These are phyloP conservation scores for Myrmaecium sp. DNA, from an alignment of 2,329 filamentous ascomycete species.

Conservation along the genomic window DNA sequence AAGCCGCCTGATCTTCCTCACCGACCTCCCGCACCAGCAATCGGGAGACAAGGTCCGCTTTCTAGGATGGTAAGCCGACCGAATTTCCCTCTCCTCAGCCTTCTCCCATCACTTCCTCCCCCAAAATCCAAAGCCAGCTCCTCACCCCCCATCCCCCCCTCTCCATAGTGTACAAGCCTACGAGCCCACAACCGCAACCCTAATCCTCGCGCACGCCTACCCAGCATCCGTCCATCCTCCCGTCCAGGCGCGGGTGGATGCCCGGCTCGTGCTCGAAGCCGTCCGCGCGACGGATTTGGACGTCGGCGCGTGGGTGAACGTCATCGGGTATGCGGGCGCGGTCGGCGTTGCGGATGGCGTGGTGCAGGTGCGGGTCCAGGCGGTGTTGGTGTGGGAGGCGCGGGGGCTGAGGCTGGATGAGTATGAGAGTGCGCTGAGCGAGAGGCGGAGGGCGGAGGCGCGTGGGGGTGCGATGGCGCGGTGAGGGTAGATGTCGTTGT, in stretches of 20 bases:
- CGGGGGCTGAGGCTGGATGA: too few species aligned
- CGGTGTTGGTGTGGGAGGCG: too few species aligned
- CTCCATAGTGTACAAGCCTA: constrained; percentile 40
- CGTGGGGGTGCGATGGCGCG: too few species aligned
- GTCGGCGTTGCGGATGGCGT: too few species aligned
- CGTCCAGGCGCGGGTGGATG: constrained; percentile 45
- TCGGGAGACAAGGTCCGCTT: constrained; percentile 74
- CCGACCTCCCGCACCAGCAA: constrained; percentile 28
- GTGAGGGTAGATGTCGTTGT: too few species aligned
- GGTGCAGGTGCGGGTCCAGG: too few species aligned
- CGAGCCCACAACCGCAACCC: constrained; percentile 36
- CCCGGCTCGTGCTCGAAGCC: constrained; percentile 51
- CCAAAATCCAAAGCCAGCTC: constrained; percentile 5
- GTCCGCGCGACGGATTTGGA: constrained; percentile 47
- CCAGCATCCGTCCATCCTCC: constrained; percentile 23
- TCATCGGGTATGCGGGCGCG: constrained; percentile 77
- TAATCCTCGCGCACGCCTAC: constrained; percentile 53
- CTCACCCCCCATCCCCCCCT: constrained; percentile 3
- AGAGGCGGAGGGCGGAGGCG: too few species aligned
- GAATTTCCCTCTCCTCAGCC: constrained; percentile 2
- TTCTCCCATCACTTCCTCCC: constrained; percentile 1
- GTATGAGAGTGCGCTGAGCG: too few species aligned
- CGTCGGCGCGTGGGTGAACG: constrained; percentile 74
- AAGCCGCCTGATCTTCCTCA: constrained; percentile 30
- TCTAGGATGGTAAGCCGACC: constrained; percentile 59